These are phyloP conservation scores for Fusarium buharicum DNA, from an alignment of 2,329 filamentous ascomycete species.

Conservation along the genomic window DNA sequence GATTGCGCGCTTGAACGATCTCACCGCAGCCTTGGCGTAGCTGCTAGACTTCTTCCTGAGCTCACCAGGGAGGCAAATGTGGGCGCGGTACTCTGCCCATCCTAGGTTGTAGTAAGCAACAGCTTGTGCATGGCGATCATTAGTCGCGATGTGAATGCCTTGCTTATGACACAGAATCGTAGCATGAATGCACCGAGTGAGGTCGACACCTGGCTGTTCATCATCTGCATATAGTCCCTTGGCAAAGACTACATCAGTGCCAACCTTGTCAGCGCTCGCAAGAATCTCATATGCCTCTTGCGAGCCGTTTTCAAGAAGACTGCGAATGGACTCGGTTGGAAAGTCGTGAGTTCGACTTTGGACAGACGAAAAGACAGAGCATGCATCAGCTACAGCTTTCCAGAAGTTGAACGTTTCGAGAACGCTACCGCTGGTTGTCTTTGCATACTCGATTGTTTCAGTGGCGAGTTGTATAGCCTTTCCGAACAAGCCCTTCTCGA, in stretches of 20 bases:
- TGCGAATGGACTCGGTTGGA: slow-evolving; percentile 66
- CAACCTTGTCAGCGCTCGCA: slow-evolving; percentile 74
- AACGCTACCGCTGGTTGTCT: slow-evolving; percentile 67
- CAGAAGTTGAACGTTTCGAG: slow-evolving; percentile 89
- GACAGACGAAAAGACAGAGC: slow-evolving; percentile 82
- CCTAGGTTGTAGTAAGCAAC: slow-evolving; percentile 98
- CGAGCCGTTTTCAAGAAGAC: slow-evolving; percentile 66
- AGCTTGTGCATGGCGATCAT: slow-evolving; percentile 86
- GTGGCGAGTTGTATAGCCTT: slow-evolving; percentile 78
- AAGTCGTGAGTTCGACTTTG: slow-evolving; percentile 73
- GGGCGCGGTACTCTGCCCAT: slow-evolving; percentile 89
- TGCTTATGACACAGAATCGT: slow-evolving; percentile 88
- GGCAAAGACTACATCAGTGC: slow-evolving; percentile 57
- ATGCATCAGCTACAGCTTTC: slow-evolving; percentile 92
- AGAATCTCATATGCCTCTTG: slow-evolving; percentile 70
- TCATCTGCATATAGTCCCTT: slow-evolving; percentile 59
- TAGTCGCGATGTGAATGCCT: slow-evolving; percentile 76
- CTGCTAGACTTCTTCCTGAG: slow-evolving; percentile 68
- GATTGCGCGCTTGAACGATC: slow-evolving; percentile 94
- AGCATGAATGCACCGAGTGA: slow-evolving; percentile 72
- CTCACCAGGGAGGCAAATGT: slow-evolving; percentile 68
- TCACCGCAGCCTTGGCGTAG: slow-evolving; percentile 83
- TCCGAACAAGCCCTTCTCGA: slow-evolving; percentile 88
- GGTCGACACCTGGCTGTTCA: slow-evolving; percentile 59
- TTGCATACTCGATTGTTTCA: slow-evolving; percentile 75